A percentile compares a stretch with the other conserved stretches of the same genome.
phyloP scores from a whole-genome alignment of 495 filamentous ascomycete species.

The Apodospora peruviana region DNA sequence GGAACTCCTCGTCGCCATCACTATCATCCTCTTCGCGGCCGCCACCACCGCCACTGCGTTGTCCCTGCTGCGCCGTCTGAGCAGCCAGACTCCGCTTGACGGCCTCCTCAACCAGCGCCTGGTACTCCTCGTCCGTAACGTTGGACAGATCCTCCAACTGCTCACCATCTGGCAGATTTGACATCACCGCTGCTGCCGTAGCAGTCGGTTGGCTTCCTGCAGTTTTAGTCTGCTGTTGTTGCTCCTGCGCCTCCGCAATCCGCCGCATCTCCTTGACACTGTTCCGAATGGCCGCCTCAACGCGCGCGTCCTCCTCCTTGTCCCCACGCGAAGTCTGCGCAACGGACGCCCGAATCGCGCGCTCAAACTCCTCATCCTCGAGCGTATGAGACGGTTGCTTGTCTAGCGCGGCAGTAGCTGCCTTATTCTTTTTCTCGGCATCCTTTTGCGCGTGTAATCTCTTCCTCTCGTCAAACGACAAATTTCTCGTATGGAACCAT shows the following conservation, averaged over 20 bases:
- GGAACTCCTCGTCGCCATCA: slow-evolving; percentile 43
- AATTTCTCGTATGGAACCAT: slow-evolving; percentile 35
- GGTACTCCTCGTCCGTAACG: slow-evolving; percentile 48
- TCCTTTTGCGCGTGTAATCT: slow-evolving; percentile 44
- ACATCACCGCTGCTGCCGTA: not conserved
- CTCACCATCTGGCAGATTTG: no score
- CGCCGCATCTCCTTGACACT: slow-evolving; percentile 56
- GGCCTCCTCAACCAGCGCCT: slow-evolving; percentile 53
- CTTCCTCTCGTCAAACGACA: slow-evolving; percentile 39
- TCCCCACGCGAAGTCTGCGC: slow-evolving; percentile 62
- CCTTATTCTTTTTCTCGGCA: slow-evolving; percentile 23
- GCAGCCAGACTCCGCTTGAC: slow-evolving; percentile 48
- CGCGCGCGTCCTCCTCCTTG: slow-evolving; percentile 55
- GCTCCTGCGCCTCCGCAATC: slow-evolving; percentile 23
- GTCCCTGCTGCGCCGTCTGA: not conserved
- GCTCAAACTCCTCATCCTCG: slow-evolving; percentile 54
- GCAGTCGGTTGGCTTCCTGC: not conserved
- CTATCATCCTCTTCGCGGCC: slow-evolving; percentile 1
- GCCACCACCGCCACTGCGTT: no score
- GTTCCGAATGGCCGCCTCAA: slow-evolving; percentile 65
- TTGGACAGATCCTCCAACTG: slow-evolving; percentile 19
- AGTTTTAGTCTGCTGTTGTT: slow-evolving; percentile 13
- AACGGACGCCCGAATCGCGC: slow-evolving; percentile 63
- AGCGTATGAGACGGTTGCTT: not conserved
- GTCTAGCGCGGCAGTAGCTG: not conserved